phyloP scores from a whole-genome alignment of 2,329 filamentous ascomycete genomes.

The Neospermospora avenae region DNA sequence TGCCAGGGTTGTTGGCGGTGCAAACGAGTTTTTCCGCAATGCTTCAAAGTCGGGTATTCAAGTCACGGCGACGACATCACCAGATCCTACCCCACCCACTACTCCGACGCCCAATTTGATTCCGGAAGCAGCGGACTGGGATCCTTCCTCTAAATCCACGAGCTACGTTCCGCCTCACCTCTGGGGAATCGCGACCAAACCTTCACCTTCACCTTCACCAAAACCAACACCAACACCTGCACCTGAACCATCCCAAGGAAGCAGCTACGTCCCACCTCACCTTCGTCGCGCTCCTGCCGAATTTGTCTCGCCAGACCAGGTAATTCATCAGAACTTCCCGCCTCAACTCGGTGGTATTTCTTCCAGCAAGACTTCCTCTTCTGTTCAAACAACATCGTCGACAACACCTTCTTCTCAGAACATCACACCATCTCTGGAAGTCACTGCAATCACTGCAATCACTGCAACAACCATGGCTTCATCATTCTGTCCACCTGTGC shows the following conservation, averaged over 20 bases:
- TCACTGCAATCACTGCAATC: too few species aligned
- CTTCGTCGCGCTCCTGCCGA: not conserved
- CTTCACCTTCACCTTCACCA: too few species aligned
- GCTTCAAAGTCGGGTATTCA: not conserved
- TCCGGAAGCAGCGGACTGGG: not conserved
- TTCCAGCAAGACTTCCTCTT: not conserved
- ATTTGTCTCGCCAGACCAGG: not conserved
- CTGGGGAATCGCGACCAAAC: not conserved
- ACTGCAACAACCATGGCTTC: not conserved
- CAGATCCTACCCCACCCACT: not conserved
- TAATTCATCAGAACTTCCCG: not conserved
- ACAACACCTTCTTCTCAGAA: not conserved
- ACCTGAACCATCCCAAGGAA: not conserved
- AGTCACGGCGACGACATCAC: not conserved
- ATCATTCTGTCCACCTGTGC: not conserved
- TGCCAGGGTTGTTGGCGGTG: not conserved
- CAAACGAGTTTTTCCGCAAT: not conserved
- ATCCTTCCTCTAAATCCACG: not conserved
- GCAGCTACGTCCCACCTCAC: not conserved
- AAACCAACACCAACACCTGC: not conserved
- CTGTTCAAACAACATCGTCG: not conserved
- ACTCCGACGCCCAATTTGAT: not conserved
- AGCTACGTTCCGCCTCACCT: not conserved
- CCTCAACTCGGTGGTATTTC: not conserved
- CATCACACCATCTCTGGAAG: not conserved